A percentile compares a stretch with the other conserved stretches of the same genome.
phyloP scores from a whole-genome alignment of 1,139 yeast genomes.

The Maudiozyma humilis region DNA sequence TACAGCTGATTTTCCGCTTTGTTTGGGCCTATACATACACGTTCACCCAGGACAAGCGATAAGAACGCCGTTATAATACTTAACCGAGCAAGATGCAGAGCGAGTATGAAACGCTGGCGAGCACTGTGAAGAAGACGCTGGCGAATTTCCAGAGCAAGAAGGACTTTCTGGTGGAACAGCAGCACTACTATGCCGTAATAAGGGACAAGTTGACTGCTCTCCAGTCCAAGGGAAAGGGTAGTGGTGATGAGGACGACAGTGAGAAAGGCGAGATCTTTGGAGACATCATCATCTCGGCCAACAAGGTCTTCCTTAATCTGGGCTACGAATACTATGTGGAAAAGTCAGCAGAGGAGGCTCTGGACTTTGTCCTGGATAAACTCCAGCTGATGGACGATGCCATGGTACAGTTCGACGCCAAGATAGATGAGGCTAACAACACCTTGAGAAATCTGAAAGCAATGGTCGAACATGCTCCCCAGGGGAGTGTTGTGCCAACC shows the following conservation, averaged over 20 bases:
- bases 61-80: too few relatives aligned
- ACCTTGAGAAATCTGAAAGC: constrained; percentile 32
- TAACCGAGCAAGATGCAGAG: constrained; percentile 7
- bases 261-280: constrained; percentile 32
- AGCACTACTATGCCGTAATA: constrained; percentile 27
- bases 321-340: constrained; percentile 60
- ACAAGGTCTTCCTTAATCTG: constrained; percentile 38
- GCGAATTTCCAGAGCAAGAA: constrained; percentile 25
- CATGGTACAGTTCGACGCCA: constrained; percentile 35
- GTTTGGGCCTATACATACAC: too few relatives aligned
- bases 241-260: constrained; percentile 9
- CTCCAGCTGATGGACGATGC: constrained; percentile 35
- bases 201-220: constrained; percentile 22
- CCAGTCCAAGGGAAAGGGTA: constrained; percentile 2
- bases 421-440: constrained; percentile 39
- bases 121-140: constrained; percentile 26
- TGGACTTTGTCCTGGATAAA: constrained; percentile 38
- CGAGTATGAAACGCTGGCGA: constrained; percentile 10
- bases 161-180: constrained; percentile 27
- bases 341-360: constrained; percentile 39
- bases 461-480: constrained; percentile 19
- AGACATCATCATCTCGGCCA: constrained; percentile 29
- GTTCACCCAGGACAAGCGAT: too few relatives aligned
- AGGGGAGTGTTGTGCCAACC: too few relatives aligned
- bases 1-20: too few relatives aligned